Percentiles rank a stretch among this genome's conserved stretches.
phyloP scores from a whole-genome alignment of 805 yeast species.

The Nakazawaea ishiwadae region DNA sequence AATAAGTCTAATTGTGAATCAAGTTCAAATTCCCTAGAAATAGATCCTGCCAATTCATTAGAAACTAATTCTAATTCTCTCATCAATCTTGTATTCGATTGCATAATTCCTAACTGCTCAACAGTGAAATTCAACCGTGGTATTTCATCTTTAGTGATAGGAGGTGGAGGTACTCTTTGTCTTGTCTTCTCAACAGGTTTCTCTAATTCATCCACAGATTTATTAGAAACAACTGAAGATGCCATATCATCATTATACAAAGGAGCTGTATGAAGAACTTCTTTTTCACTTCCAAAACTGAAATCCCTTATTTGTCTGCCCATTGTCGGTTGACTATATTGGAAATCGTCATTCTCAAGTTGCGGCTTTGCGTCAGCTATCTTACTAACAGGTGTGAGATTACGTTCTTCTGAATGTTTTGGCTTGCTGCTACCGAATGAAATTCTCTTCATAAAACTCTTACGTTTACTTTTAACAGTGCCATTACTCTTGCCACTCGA shows the following conservation, averaged over 20 bases:
- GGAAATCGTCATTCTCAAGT: background rate
- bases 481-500: background rate
- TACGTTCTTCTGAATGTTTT: too few relatives aligned
- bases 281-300: constrained; percentile 12
- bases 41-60: constrained; percentile 67
- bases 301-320: constrained; percentile 10
- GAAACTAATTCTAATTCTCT: constrained; percentile 66
- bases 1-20: constrained; percentile 36
- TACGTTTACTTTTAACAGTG: background rate
- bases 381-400: too few relatives aligned
- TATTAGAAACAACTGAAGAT: constrained; percentile 1
- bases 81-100: constrained; percentile 52
- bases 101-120: constrained; percentile 59
- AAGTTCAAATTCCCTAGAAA: constrained; percentile 60
- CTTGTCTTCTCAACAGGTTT: too few relatives aligned
- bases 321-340: constrained; percentile 9
- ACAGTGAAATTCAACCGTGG: constrained; percentile 35
- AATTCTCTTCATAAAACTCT: constrained; percentile 8
- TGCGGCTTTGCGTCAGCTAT: too few relatives aligned
- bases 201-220: background rate
- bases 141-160: background rate
- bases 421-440: constrained; percentile 5
- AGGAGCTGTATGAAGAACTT: constrained; percentile 9
- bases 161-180: background rate
- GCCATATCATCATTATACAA: background rate